phyloP scores from a whole-genome alignment of 2,329 filamentous ascomycete genomes.

The Beauveria brongniartii region DNA sequence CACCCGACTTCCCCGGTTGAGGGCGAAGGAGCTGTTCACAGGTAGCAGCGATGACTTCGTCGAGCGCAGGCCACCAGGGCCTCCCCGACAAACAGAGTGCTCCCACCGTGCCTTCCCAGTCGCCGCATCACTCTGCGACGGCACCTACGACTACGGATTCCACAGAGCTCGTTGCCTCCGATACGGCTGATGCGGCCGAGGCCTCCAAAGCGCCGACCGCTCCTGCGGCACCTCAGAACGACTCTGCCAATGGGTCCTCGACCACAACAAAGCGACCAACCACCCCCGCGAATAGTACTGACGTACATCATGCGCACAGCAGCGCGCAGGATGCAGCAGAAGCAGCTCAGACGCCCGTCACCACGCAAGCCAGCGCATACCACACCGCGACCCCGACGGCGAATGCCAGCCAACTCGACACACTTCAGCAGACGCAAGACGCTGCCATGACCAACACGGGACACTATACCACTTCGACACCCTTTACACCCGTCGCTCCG shows the following conservation, averaged over 20 bases:
- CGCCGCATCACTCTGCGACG: conserved; percentile 15
- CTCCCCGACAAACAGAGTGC: conserved; percentile 10
- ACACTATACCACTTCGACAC: conserved; percentile 24
- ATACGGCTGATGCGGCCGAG: conserved; percentile 1
- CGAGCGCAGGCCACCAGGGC: conserved; percentile 28
- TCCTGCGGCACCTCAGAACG: not conserved
- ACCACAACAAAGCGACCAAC: not conserved
- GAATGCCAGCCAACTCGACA: conserved; percentile 11
- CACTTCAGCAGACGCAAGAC: conserved; percentile 11
- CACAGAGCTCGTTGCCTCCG: conserved; percentile 12
- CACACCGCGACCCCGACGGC: not conserved
- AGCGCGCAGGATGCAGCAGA: not conserved
- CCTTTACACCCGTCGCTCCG: conserved; percentile 26
- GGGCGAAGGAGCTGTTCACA: conserved; percentile 49
- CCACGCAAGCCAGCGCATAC: not conserved
- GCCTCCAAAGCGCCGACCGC: not conserved
- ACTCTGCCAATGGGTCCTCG: not conserved
- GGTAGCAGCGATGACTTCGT: conserved; percentile 55
- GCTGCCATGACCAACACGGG: conserved; percentile 16
- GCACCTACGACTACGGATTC: conserved; percentile 10
- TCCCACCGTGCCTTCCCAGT: conserved; percentile 3
- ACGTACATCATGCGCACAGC: not conserved
- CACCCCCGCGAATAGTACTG: not conserved
- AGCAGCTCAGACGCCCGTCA: not conserved
- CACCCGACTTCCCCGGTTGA: conserved; percentile 14